These are phyloP conservation scores for Solanum pinnatisectum DNA, from an alignment of 257 asterid genomes.

Conservation along the genomic window DNA sequence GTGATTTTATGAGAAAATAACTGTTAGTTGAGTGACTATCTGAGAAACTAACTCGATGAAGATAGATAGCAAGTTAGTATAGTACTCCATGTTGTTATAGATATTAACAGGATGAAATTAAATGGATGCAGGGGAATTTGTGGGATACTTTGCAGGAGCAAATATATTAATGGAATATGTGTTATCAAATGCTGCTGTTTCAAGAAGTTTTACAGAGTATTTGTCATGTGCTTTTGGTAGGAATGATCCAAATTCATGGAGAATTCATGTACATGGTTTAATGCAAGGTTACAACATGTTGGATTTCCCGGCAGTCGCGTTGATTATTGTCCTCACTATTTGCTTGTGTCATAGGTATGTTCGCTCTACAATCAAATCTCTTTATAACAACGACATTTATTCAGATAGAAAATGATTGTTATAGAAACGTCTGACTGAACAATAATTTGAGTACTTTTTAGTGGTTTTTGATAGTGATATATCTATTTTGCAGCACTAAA, in stretches of 20 bases:
- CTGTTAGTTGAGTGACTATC: too few relatives aligned
- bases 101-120: background rate
- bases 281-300: slow-evolving; percentile 31
- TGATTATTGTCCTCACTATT: slow-evolving; percentile 13
- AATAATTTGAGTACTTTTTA: background rate
- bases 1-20: background rate
- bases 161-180: slow-evolving; percentile 39
- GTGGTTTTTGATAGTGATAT: background rate
- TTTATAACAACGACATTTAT: background rate
- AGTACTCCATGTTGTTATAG: too few relatives aligned
- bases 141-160: slow-evolving; percentile 37
- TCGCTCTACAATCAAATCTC: background rate
- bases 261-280: slow-evolving; percentile 23
- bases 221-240: slow-evolving; percentile 20
- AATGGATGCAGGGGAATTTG: slow-evolving; percentile 27
- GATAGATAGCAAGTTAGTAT: background rate
- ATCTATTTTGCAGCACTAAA: slow-evolving; percentile 22
- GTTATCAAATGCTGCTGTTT: slow-evolving; percentile 34
- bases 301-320: slow-evolving; percentile 17
- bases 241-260: slow-evolving; percentile 21
- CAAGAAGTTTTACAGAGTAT: slow-evolving; percentile 38
- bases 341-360: slow-evolving; percentile 27
- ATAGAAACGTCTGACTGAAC: rapidly evolving
- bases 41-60: background rate
- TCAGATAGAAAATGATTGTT: background rate